Evolutionary conservation across 116 monocot species (phyloP).

Genomic region (Dioscorea cayenensis): DNA sequence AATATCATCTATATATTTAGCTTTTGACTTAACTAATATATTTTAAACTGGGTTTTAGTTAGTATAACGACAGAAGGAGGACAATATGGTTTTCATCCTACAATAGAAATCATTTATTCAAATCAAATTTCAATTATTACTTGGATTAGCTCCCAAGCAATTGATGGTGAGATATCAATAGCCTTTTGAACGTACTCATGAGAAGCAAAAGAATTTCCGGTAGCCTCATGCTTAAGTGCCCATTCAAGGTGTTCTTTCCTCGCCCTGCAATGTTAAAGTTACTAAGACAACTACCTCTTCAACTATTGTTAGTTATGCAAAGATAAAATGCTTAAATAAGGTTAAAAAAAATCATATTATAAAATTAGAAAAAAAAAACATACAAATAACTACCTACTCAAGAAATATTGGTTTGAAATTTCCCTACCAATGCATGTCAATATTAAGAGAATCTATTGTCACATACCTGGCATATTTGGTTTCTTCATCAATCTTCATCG

Average conservation of each 20-base stretch:
- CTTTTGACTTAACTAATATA: no score
- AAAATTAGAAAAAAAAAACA: no score
- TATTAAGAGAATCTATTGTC: neutral
- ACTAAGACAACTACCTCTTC: neutral
- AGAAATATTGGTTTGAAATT: neutral
- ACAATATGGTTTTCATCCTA: no score
- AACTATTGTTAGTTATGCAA: neutral
- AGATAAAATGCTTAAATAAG: neutral
- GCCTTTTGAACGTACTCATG: slow-evolving; percentile 95
- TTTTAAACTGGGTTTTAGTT: no score
- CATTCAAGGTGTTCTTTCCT: slow-evolving; percentile 94
- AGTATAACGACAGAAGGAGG: no score
- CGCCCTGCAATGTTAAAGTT: slow-evolving; percentile 28
- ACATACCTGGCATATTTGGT: no score
- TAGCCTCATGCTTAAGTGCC: slow-evolving; percentile 77
- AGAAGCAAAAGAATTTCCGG: slow-evolving; percentile 79
- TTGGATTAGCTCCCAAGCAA: slow-evolving; percentile 83
- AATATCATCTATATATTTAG: no score
- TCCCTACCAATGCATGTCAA: neutral
- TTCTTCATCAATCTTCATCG: no score
- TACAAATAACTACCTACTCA: neutral
- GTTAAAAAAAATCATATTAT: neutral
- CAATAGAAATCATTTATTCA: no score
- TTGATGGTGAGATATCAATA: slow-evolving; percentile 89
- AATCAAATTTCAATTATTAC: no score